Percentiles rank a stretch among this genome's conserved stretches.
Conservation (phyloP, 163 green algal genomes). For the Trebouxiophyceae sp. region DNA sequence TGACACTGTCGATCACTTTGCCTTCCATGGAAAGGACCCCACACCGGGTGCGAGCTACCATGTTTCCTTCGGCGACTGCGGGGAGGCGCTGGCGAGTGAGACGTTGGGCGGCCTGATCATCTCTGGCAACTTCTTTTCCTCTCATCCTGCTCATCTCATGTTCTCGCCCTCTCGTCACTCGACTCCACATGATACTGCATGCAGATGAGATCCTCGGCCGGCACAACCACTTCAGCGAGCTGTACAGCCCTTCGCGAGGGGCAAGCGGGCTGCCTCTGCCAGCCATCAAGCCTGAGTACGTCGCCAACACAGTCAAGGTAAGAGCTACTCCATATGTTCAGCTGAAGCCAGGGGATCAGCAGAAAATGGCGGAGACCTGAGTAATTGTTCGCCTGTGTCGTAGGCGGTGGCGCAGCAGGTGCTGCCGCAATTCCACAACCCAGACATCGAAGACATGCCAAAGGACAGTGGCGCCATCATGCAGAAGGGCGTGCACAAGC, state of each 20-base stretch:
- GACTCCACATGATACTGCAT: too few species aligned
- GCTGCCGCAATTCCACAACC: constrained; percentile 3
- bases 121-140: constrained; percentile 18
- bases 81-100: constrained; percentile 47
- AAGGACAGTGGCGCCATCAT: constrained; percentile 20
- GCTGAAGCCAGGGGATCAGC: too few species aligned
- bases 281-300: too few species aligned
- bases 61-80: constrained; percentile 42
- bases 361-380: too few species aligned
- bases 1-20: constrained; percentile 31
- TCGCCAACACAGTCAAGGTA: too few species aligned
- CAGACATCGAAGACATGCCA: constrained; percentile 32
- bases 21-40: constrained; percentile 38
- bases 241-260: constrained; percentile 35
- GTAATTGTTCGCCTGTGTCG: too few species aligned
- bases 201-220: constrained; percentile 24
- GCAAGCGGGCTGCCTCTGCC: constrained; percentile 3
- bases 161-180: too few species aligned
- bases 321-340: too few species aligned
- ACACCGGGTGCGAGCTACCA: constrained; percentile 19
- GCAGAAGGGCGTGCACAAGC: constrained; percentile 35
- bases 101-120: constrained; percentile 55
- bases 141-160: too few species aligned
- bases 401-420: constrained; percentile 10
- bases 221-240: constrained; percentile 29